Evolutionary conservation across 768 basidiomycete genomes (phyloP), one percentile per base, ranked within the genome.

Genomic region (Cystobasidium ongulense): DNA sequence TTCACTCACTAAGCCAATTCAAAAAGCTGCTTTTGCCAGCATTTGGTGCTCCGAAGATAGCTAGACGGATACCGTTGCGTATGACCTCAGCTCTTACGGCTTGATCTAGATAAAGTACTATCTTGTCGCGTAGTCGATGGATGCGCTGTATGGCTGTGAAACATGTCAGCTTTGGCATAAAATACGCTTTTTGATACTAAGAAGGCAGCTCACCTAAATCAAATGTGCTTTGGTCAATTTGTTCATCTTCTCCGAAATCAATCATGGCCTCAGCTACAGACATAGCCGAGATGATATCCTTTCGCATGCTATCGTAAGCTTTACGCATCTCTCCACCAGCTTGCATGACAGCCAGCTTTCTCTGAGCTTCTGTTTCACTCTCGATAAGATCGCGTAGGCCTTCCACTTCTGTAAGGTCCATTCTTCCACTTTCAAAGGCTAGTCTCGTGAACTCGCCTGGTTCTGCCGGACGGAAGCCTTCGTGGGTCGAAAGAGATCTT

Each of bases 11-110:
- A 15, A 95, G 83, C 79, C 88, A 91, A 78, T 95, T 95, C 59
- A 92, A 84, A 23, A 92, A 80, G 78, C 88, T 90, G 78, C 90
- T 92, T 82, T 95, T 96, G n/a, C 92, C 93, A 0, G 89, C 91
- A 77, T 96, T 96, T 0, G 93, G 90, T 27, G 92, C 91, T 0
- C 92, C 92, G 78, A 93, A 92, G 43, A 96, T 93, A 17, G 90
- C 88, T 10, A 95, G 83, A 54, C 86, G 87, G 61, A 94, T 86
- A 1, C 92, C 93, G 0, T 87, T 86, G 15, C 91, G 87, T 74
- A 93, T 82, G 63, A 95, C 87, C 80, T 95, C 92, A 0, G 92
- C 91, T 39, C 88, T 84, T 23, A 88, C 86, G 59, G 85, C 86
- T 84, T 1, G 78, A 77, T 76, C 83, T 83, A 4, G 90, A 90